These are phyloP conservation scores for Diaporthe citri DNA, from an alignment of 2,329 filamentous ascomycete genomes.

Conservation along the genomic window DNA sequence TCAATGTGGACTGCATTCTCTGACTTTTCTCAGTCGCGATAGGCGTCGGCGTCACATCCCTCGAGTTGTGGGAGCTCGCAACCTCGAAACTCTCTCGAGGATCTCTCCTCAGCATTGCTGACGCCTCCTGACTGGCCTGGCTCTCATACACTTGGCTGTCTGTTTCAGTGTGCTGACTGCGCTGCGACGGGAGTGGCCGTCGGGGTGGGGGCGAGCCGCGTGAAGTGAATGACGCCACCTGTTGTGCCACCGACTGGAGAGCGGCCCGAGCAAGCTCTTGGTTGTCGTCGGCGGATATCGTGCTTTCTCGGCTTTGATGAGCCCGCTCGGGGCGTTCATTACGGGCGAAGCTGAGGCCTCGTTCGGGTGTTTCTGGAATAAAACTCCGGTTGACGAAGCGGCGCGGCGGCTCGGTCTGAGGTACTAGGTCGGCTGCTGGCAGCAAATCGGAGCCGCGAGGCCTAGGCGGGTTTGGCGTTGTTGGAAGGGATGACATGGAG, in stretches of 20 bases:
- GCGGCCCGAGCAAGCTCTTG: conserved; percentile 69
- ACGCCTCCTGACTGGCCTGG: conserved; percentile 82
- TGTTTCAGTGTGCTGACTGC: conserved; percentile 46
- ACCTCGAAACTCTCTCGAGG: conserved; percentile 66
- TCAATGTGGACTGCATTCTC: conserved; percentile 65
- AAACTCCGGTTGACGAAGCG: conserved; percentile 56
- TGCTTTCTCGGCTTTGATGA: conserved; percentile 84
- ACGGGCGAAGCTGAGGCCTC: conserved; percentile 48
- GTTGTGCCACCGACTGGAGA: conserved; percentile 62
- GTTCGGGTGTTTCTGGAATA: conserved; percentile 59
- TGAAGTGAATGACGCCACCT: conserved; percentile 45
- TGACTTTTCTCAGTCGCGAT: conserved; percentile 60
- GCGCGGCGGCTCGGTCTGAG: conserved; percentile 69
- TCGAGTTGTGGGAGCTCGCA: conserved; percentile 56
- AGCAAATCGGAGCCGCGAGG: conserved; percentile 65
- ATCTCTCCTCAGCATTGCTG: conserved; percentile 77
- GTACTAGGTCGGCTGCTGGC: conserved; percentile 73
- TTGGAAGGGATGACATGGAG: conserved; percentile 86
- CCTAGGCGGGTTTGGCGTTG: conserved; percentile 73
- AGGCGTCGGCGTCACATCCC: conserved; percentile 59
- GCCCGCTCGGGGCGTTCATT: conserved; percentile 55
- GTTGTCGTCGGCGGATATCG: conserved; percentile 78
- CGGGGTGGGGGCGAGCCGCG: conserved; percentile 41
- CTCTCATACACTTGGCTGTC: conserved; percentile 78
- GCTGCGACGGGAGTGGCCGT: conserved; percentile 38